Conservation (phyloP, 768 basidiomycete genomes). For the Mycena sanguinolenta region DNA sequence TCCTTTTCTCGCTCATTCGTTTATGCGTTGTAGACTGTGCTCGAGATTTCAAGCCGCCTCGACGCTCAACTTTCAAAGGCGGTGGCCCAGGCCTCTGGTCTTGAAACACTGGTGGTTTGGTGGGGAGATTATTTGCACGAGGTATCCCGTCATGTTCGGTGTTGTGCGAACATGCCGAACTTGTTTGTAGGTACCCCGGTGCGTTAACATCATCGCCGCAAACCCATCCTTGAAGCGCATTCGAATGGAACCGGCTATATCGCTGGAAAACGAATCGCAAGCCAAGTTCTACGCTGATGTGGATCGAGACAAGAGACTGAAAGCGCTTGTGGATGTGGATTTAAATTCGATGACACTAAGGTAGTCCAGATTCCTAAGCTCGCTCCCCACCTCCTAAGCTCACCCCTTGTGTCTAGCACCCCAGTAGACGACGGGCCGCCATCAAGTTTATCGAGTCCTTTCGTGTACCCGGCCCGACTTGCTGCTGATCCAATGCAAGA, state of each 20-base stretch:
- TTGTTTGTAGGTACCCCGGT: background rate
- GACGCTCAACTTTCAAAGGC: background rate
- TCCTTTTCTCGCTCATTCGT: background rate
- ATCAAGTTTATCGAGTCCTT: background rate
- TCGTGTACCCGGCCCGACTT: slow-evolving; percentile 10
- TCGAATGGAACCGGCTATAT: background rate
- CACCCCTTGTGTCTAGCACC: background rate
- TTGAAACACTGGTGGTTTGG: background rate
- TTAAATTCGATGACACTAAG: background rate
- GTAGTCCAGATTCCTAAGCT: background rate
- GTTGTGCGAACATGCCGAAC: background rate
- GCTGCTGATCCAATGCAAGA: slow-evolving; percentile 15
- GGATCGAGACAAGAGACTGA: background rate
- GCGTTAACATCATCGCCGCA: background rate
- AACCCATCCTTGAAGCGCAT: slow-evolving; percentile 14
- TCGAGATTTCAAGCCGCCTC: background rate
- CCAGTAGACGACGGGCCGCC: background rate
- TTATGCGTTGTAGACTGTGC: background rate
- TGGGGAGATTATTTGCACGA: too few species aligned
- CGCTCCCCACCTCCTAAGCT: background rate
- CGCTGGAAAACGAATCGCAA: background rate
- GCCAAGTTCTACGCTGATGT: background rate
- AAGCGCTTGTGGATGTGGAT: background rate
- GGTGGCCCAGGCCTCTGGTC: slow-evolving; percentile 1
- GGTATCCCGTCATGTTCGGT: background rate